Conservation (phyloP, 2,329 filamentous ascomycete species). For the Neofusicoccum ribis region DNA sequence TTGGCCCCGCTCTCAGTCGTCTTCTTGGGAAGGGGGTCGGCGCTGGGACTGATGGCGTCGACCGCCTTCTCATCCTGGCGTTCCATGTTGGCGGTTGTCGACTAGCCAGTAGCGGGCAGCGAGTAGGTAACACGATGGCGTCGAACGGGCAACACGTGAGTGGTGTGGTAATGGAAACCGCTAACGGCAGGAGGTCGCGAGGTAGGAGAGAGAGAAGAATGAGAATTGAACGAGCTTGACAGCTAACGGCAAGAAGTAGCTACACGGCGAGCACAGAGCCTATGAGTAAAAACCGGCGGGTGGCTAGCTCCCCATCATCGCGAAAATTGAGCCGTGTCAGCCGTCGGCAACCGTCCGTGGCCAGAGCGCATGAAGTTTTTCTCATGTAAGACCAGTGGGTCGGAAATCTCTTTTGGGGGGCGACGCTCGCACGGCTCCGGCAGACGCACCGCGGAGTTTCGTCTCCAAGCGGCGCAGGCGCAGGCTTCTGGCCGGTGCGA, state of each 20-base stretch:
- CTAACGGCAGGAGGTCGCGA: constrained; percentile 16
- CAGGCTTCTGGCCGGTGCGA: background rate
- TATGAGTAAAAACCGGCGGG: constrained; percentile 12
- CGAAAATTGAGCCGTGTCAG: constrained; percentile 10
- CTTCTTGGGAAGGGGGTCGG: background rate
- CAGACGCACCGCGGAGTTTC: constrained; percentile 1
- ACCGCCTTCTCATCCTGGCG: constrained; percentile 13
- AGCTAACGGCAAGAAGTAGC: constrained; percentile 14
- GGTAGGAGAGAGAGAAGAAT: background rate
- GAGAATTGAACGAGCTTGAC: constrained; percentile 4
- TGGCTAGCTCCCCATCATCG: constrained; percentile 1
- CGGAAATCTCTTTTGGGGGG: constrained; percentile 8
- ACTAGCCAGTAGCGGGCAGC: constrained; percentile 1
- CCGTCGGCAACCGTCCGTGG: background rate
- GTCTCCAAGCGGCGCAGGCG: constrained; percentile 4
- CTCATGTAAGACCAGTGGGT: constrained; percentile 20
- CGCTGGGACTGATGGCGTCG: constrained; percentile 13
- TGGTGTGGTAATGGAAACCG: constrained; percentile 16
- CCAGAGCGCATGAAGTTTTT: constrained; percentile 15
- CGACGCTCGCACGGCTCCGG: constrained; percentile 9
- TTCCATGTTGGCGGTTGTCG: constrained; percentile 5
- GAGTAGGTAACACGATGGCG: background rate
- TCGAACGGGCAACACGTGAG: background rate
- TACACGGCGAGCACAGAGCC: constrained; percentile 16
- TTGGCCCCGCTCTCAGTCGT: constrained; percentile 1